These are phyloP conservation scores for Chrysoporthe austroafricana DNA, from an alignment of 2,329 filamentous ascomycete genomes.

Conservation along the genomic window DNA sequence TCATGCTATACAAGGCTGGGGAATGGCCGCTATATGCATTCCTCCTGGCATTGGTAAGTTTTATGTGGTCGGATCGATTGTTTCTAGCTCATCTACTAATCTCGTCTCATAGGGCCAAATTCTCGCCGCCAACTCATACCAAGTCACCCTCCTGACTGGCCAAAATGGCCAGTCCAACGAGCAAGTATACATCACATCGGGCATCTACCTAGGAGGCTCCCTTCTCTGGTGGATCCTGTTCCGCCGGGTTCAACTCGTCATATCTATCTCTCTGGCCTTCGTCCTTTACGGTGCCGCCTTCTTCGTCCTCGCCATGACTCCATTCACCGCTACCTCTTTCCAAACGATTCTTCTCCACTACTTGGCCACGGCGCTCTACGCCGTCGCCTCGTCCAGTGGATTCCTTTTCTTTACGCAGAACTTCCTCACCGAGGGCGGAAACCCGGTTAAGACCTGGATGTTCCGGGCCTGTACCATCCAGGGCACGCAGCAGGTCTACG, in stretches of 20 bases:
- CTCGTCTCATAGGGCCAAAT: conserved; percentile 52
- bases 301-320: conserved; percentile 64
- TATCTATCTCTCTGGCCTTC: conserved; percentile 64
- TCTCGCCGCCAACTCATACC: conserved; percentile 68
- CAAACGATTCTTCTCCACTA: conserved; percentile 56
- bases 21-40: conserved; percentile 68
- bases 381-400: conserved; percentile 64
- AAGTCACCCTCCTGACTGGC: conserved; percentile 69
- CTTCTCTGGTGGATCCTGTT: conserved; percentile 67
- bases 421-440: conserved; percentile 63
- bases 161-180: conserved; percentile 61
- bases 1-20: conserved; percentile 58
- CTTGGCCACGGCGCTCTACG: conserved; percentile 64
- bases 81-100: not conserved
- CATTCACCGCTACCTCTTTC: conserved; percentile 47
- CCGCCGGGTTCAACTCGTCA: conserved; percentile 59
- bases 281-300: conserved; percentile 66
- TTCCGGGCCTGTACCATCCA: conserved; percentile 71
- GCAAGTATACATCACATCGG: conserved; percentile 64
- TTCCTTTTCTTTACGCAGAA: conserved; percentile 70
- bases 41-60: conserved; percentile 53
- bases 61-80: too few relatives aligned
- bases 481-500: conserved; percentile 69
- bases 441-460: conserved; percentile 67
- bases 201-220: conserved; percentile 61